Evolutionary conservation across 1,284 basidiomycete species (phyloP).

Genomic region (Leccinum holopus): DNA sequence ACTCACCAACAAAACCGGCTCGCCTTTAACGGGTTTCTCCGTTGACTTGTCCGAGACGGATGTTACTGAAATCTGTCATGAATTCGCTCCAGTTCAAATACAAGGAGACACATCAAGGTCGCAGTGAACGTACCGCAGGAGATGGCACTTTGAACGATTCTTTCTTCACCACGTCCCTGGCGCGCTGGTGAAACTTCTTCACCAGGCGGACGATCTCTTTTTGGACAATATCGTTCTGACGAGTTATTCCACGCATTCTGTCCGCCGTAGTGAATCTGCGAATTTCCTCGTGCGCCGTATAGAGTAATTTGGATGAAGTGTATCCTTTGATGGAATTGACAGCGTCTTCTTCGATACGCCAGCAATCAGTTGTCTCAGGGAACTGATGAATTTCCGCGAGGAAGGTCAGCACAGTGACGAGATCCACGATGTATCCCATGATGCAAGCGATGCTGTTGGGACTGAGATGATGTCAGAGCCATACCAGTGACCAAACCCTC

Average conservation of each 20-base stretch:
- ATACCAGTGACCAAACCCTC: background rate
- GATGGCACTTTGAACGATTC: background rate
- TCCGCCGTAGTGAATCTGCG: background rate
- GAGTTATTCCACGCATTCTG: background rate
- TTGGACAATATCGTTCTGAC: background rate
- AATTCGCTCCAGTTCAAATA: background rate
- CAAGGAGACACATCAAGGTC: background rate
- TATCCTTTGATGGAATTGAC: conserved; percentile 9
- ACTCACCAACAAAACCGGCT: background rate
- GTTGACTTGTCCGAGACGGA: background rate
- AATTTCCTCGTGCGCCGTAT: conserved; percentile 1
- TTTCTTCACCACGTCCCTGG: background rate
- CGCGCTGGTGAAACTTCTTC: conserved; percentile 6
- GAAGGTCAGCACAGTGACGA: conserved; percentile 9
- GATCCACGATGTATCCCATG: conserved; percentile 11
- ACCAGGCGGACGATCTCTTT: conserved; percentile 4
- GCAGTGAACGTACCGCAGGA: background rate
- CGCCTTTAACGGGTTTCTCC: background rate
- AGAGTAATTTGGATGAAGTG: conserved; percentile 5
- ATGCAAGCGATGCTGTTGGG: conserved; percentile 6
- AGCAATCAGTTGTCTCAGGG: background rate
- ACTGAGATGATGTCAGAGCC: conserved; percentile 1
- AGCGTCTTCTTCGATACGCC: conserved; percentile 6
- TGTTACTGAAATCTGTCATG: conserved; percentile 1
- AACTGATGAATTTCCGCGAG: conserved; percentile 9